phyloP scores from a whole-genome alignment of 495 filamentous ascomycete genomes.

The Clohesyomyces aquaticus region DNA sequence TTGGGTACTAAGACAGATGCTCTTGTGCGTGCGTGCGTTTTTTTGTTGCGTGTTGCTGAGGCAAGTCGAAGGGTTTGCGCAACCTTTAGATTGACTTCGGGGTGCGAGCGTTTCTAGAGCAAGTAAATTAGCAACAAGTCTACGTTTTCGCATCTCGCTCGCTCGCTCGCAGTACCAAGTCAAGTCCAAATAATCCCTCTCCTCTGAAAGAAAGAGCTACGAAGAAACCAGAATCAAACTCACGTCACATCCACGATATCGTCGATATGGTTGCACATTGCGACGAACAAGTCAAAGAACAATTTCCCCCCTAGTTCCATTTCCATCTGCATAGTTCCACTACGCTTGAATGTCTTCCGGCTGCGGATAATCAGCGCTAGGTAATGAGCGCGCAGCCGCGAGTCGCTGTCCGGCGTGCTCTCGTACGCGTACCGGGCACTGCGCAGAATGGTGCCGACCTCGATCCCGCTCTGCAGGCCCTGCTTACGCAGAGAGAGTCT shows the following conservation, averaged over 20 bases:
- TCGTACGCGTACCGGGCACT: slow-evolving; percentile 92
- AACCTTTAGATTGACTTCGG: slow-evolving; percentile 39
- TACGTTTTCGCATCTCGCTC: no score
- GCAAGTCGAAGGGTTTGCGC: not conserved
- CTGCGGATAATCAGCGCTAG: slow-evolving; percentile 91
- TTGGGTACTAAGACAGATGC: slow-evolving; percentile 16
- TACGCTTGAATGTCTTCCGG: slow-evolving; percentile 92
- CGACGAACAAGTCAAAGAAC: slow-evolving; percentile 97
- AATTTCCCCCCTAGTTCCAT: slow-evolving; percentile 90
- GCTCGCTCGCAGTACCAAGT: no score
- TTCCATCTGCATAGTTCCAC: slow-evolving; percentile 96
- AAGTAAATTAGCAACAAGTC: not conserved
- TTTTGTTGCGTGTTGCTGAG: slow-evolving; percentile 5
- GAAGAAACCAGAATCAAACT: no score
- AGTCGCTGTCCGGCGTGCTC: slow-evolving; percentile 89
- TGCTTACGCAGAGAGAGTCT: slow-evolving; percentile 85
- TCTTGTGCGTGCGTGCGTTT: slow-evolving; percentile 22
- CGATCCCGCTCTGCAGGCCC: slow-evolving; percentile 82
- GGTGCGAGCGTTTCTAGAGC: slow-evolving; percentile 42
- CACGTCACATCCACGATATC: slow-evolving; percentile 40
- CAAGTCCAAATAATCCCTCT: no score
- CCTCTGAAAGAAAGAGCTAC: no score
- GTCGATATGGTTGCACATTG: slow-evolving; percentile 88
- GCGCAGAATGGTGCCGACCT: slow-evolving; percentile 82
- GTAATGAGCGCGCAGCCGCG: slow-evolving; percentile 88